Evolutionary conservation across 805 yeast species (phyloP).

Genomic region (Starmerella riodocensis): DNA sequence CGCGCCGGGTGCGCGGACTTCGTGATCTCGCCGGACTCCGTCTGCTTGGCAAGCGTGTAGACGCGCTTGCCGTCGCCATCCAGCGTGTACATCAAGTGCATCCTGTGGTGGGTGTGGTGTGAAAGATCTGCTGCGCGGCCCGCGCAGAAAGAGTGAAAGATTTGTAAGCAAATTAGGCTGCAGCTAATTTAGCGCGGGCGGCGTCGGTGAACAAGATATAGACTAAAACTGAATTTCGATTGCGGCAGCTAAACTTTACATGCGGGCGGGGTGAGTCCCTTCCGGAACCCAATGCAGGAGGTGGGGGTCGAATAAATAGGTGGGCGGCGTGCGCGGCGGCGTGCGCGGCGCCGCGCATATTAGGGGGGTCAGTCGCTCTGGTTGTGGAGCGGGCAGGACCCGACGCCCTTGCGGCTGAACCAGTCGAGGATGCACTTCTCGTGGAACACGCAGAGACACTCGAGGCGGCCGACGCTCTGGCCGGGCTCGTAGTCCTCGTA

Average conservation of each 20-base stretch:
- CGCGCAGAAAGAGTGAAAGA: too few species aligned
- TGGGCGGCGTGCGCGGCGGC: background rate
- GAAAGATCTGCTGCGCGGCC: too few species aligned
- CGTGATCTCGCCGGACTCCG: constrained; percentile 85
- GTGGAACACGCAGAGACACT: constrained; percentile 89
- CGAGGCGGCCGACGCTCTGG: constrained; percentile 79
- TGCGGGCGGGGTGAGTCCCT: too few species aligned
- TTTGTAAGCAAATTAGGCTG: too few species aligned
- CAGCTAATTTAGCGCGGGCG: too few species aligned
- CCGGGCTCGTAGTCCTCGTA: constrained; percentile 78
- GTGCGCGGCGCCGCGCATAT: background rate
- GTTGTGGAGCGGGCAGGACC: constrained; percentile 75
- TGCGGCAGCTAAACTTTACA: too few species aligned
- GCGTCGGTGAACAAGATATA: too few species aligned
- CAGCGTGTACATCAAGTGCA: constrained; percentile 98
- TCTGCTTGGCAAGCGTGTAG: constrained; percentile 75
- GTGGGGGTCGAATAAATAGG: too few species aligned
- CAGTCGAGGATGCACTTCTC: constrained; percentile 81
- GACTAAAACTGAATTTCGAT: too few species aligned
- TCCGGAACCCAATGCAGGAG: too few species aligned
- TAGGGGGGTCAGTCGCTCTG: constrained; percentile 8
- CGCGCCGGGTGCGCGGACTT: constrained; percentile 99
- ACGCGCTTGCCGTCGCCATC: constrained; percentile 91
- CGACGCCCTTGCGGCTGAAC: constrained; percentile 75
- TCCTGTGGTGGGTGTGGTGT: constrained; percentile 26